Evolutionary conservation across 345 rosid species (phyloP).

Genomic region (Laguncularia racemosa): DNA sequence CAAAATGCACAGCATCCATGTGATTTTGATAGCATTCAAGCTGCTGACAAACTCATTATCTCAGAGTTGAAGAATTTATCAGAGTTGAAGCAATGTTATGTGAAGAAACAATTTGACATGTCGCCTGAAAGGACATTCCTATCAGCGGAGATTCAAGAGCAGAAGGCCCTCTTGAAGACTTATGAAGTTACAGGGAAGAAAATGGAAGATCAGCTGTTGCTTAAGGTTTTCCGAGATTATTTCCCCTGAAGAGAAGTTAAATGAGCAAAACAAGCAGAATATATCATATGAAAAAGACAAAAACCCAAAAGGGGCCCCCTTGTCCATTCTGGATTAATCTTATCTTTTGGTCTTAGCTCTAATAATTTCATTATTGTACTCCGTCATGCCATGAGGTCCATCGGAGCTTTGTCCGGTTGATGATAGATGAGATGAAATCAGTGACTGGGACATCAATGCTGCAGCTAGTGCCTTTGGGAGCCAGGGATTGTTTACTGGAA

Average conservation of each 20-base stretch:
- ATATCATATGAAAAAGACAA: conserved; percentile 47
- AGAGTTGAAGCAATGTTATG: conserved; percentile 66
- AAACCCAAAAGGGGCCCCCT: conserved; percentile 57
- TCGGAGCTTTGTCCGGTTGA: conserved; percentile 56
- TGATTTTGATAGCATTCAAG: conserved; percentile 62
- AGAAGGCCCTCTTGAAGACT: conserved; percentile 48
- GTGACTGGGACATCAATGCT: conserved; percentile 56
- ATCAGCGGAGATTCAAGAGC: conserved; percentile 73
- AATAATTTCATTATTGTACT: conserved; percentile 46
- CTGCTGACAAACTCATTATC: conserved; percentile 53
- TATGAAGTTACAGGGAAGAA: conserved; percentile 63
- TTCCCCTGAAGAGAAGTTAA: conserved; percentile 49
- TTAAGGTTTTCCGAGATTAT: conserved; percentile 71
- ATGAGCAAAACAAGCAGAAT: conserved; percentile 41
- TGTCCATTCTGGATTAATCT: conserved; percentile 42
- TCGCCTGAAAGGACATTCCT: conserved; percentile 45
- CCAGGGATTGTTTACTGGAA: conserved; percentile 43
- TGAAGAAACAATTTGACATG: conserved; percentile 66
- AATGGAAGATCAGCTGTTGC: conserved; percentile 60
- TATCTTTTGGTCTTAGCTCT: conserved; percentile 35
- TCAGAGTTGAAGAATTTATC: conserved; percentile 62
- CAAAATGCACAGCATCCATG: conserved; percentile 84
- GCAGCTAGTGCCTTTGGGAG: conserved; percentile 58
- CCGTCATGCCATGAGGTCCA: conserved; percentile 51
- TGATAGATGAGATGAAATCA: conserved; percentile 60